Base-by-base conservation (phyloP, 2,329 filamentous ascomycete genomes). In the Didymella arachidicola region DNA sequence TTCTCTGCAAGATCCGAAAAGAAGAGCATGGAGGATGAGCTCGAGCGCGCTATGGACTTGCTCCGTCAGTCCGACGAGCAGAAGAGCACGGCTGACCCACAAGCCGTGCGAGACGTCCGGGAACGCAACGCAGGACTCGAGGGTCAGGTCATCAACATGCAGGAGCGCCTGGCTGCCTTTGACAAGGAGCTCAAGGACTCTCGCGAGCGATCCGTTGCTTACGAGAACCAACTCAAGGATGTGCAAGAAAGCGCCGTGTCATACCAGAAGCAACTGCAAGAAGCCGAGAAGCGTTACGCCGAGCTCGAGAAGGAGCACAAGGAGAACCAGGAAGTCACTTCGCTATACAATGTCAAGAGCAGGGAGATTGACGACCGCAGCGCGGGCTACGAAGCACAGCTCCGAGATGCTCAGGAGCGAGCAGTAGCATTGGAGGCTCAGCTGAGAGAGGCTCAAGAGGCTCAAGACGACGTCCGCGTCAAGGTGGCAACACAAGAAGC, bases 401-500 rank as follows among this genome's bases (percentile, higher is more conserved):
- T 73, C 26, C 66, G 69, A 25, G 71, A 72, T 41, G 70, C 71
- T 7, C 71, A 74, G 51, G 68, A 75, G 51, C 70, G 73, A 18
- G 68, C 75, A 19, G 57, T 72, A n/a, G 59, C 62, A 18, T 68
- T 79, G 14, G 74, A 79, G 47, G 55, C 46, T 12, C 66, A 78
- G 32, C 65, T 78, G 11, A 60, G 64, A 27, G 72, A 76, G 25
- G 63, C 72, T 44, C 72, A 74, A 42, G 44, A 53, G 34, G 60
- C 62, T 3, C 62, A 64, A 36, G 74, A 80, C 27, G 70, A 77
- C 19, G 72, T 73, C 14, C 72, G 71, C 25, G 67, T 72, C 16
- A 69, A 73, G 57, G 72, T 62, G 16, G 70, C 70, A 45, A 73
- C 76, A 52, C 76, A 71, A 12, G 72, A 78, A 61, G 68, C 73